Base-by-base conservation (phyloP, 805 yeast species). In the Monosporozyma aquatica region DNA sequence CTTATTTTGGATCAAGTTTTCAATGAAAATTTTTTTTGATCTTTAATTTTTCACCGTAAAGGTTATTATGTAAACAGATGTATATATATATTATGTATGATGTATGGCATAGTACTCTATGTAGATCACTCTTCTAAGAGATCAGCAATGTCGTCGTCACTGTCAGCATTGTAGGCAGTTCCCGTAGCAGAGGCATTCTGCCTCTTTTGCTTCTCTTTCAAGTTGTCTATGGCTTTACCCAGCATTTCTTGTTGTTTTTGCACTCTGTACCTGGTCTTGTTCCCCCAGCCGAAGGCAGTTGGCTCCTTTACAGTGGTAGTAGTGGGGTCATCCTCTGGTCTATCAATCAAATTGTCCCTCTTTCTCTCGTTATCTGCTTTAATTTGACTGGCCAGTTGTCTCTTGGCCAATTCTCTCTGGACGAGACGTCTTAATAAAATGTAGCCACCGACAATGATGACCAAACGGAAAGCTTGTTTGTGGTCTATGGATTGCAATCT, bases 271-370 rank as follows among this genome's bases (percentile, higher is more conserved):
- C 89, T 74, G 5, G 89, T 82, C 54, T 72, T 71, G 58, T 82
- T 83, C 43, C 92, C 92, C 87, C 87, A 82, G 23, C 92, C 90
- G 68, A 82, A 82, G 10, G 47, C 44, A 32, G 65, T 65, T 34
- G 66, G 59, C 38, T 67, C 60, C 27, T 37, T 29, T 4, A 36
- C 17, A 13, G 25, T 15, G 7, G 23, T 11, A 6, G 30, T 14
- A 24, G 65, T 70, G 27, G 58, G 53, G 23, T 58, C 64, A 20
- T 64, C 68, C 25, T 56, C 40, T 65, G 34, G 69, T 67, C 27
- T 61, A 54, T 64, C 69, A 5, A 65, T 50, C 13, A 62, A 44
- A 11, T 65, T 65, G 32, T 64, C 67, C 6, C 52, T 59, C 18
- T 63, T 64, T 21, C 38, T 22, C 22, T n/a, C 29, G 26, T 18